Percentiles rank a stretch among this genome's conserved stretches.
Evolutionary conservation across 2,329 filamentous ascomycete genomes (phyloP).

Genomic region (Bipolaris gigantea): DNA sequence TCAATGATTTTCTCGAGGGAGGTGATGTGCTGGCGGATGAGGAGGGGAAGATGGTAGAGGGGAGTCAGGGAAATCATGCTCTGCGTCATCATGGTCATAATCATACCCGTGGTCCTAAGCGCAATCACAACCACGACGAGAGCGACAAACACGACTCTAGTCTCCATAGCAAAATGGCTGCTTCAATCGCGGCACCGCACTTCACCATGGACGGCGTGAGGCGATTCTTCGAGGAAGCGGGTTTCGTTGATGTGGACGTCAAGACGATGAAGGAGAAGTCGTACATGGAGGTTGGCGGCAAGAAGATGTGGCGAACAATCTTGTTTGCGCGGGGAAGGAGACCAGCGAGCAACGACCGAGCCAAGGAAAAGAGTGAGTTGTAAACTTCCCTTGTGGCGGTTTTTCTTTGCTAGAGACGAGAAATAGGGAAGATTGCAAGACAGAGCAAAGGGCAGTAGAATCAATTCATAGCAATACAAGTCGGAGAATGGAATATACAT

Average conservation of each 20-base stretch:
- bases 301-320: constrained; percentile 49
- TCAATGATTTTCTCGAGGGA: constrained; percentile 69
- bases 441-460: too few species aligned
- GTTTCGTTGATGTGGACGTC: constrained; percentile 60
- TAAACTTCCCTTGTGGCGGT: too few species aligned
- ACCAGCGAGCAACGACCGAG: constrained; percentile 20
- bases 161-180: constrained; percentile 39
- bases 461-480: too few species aligned
- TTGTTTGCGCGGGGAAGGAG: constrained; percentile 58
- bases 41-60: constrained; percentile 26
- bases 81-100: constrained; percentile 28
- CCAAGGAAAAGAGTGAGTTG: constrained; percentile 31
- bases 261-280: constrained; percentile 56
- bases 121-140: constrained; percentile 10
- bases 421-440: too few species aligned
- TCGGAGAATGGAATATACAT: background rate
- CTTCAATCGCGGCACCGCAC: constrained; percentile 66
- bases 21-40: constrained; percentile 38
- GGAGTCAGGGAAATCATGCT: constrained; percentile 30
- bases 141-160: background rate
- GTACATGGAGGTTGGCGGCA: constrained; percentile 47
- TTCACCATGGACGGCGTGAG: constrained; percentile 64
- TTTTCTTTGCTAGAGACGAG: too few species aligned
- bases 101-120: constrained; percentile 17
- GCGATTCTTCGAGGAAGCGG: constrained; percentile 65